Conservation (phyloP, 2,329 filamentous ascomycete genomes). For the Cryphonectria parasitica region DNA sequence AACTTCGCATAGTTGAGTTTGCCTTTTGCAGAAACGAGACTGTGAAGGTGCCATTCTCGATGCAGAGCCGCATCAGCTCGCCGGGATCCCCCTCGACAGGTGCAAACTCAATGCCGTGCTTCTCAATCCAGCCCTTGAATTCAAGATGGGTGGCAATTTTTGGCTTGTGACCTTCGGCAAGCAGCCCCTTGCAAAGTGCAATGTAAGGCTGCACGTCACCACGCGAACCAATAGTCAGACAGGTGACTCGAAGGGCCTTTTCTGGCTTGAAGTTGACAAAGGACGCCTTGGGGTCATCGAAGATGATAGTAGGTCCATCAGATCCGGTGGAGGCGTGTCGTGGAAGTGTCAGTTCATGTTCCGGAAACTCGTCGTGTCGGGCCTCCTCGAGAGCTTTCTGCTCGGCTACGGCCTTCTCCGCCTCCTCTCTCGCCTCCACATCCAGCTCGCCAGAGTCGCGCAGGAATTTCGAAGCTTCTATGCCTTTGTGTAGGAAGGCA, state of each 20-base stretch:
- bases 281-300: slow-evolving; percentile 87
- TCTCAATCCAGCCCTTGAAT: slow-evolving; percentile 85
- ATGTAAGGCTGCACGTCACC: slow-evolving; percentile 99
- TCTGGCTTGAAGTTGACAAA: slow-evolving; percentile 89
- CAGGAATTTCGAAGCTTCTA: slow-evolving; percentile 74
- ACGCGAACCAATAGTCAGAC: slow-evolving; percentile 91
- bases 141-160: slow-evolving; percentile 91
- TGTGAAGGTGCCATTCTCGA: slow-evolving; percentile 97
- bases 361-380: slow-evolving; percentile 56
- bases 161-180: slow-evolving; percentile 83
- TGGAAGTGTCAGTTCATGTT: slow-evolving; percentile 56
- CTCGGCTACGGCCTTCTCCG: slow-evolving; percentile 77
- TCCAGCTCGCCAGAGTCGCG: slow-evolving; percentile 70
- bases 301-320: slow-evolving; percentile 76
- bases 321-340: slow-evolving; percentile 48
- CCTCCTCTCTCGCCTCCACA: slow-evolving; percentile 70
- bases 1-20: slow-evolving; percentile 85
- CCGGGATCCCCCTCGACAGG: slow-evolving; percentile 88
- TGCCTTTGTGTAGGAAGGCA: slow-evolving; percentile 74
- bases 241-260: slow-evolving; percentile 81
- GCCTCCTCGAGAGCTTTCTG: slow-evolving; percentile 80
- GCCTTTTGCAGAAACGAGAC: slow-evolving; percentile 88
- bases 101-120: slow-evolving; percentile 92
- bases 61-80: slow-evolving; percentile 93
- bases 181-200: slow-evolving; percentile 85